Conservation (phyloP, 2,329 filamentous ascomycete species). For the Paecilomyces niveus region DNA sequence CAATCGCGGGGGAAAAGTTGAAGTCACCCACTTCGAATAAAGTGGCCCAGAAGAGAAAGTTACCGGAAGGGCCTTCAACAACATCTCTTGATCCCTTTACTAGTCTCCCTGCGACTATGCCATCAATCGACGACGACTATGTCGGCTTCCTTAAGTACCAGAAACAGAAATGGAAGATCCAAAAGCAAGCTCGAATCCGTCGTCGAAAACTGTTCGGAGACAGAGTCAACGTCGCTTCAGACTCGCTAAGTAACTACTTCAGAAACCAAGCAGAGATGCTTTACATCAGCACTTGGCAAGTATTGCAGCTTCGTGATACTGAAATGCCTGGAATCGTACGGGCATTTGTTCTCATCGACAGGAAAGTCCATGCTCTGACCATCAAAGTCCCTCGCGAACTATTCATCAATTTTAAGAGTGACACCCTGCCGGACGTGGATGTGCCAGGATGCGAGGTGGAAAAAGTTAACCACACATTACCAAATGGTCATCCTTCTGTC, state of each 20-base stretch:
- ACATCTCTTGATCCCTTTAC: constrained; percentile 72
- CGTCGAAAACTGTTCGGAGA: constrained; percentile 91
- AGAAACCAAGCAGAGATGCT: constrained; percentile 85
- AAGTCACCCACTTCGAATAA: constrained; percentile 53
- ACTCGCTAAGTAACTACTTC: constrained; percentile 66
- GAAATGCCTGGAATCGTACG: constrained; percentile 79
- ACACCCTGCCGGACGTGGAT: constrained; percentile 80
- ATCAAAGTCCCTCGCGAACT: constrained; percentile 83
- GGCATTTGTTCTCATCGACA: constrained; percentile 87
- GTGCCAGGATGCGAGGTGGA: constrained; percentile 81
- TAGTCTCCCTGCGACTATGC: constrained; percentile 74
- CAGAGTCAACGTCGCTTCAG: constrained; percentile 54
- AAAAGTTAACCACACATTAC: constrained; percentile 86
- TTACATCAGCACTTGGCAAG: constrained; percentile 90
- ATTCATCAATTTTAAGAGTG: constrained; percentile 84
- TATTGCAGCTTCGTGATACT: constrained; percentile 77
- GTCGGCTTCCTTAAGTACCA: constrained; percentile 83
- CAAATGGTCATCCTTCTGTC: constrained; percentile 88
- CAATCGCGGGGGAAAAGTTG: constrained; percentile 58
- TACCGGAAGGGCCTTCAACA: constrained; percentile 55
- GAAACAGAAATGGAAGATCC: constrained; percentile 98
- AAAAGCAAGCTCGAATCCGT: constrained; percentile 79
- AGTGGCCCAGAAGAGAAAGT: constrained; percentile 62
- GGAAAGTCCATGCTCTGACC: constrained; percentile 81
- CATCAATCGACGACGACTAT: constrained; percentile 79